These are phyloP conservation scores for Tripidium arundinaceum DNA, from an alignment of 202 grass and related monocot genomes.

Conservation along the genomic window DNA sequence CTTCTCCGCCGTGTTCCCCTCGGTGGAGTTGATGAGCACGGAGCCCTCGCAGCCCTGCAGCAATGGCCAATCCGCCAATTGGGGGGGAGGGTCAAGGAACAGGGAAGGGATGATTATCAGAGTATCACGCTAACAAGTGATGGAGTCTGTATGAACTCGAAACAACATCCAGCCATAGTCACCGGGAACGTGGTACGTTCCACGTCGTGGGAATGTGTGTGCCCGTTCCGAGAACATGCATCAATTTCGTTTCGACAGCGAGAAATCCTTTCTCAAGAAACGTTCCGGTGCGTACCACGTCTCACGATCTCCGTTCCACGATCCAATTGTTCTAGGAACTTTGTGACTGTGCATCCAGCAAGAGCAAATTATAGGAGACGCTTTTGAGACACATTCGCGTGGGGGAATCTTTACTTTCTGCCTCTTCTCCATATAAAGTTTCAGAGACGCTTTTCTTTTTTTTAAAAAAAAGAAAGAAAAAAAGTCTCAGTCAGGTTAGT, in stretches of 20 bases:
- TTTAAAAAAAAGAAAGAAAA: not conserved
- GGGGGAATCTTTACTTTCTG: slow-evolving; percentile 17
- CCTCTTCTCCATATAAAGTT: not conserved
- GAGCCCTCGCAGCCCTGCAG: slow-evolving; percentile 77
- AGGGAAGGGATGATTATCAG: not conserved
- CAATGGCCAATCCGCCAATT: not conserved
- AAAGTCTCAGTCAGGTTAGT: not conserved
- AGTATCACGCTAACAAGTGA: too few species aligned
- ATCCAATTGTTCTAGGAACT: too few species aligned
- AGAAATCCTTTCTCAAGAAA: too few species aligned
- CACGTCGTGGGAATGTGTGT: too few species aligned
- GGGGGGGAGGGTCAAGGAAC: not conserved
- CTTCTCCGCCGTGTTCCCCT: slow-evolving; percentile 56
- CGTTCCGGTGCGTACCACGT: too few species aligned
- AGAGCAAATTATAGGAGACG: not conserved
- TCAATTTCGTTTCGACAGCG: too few species aligned
- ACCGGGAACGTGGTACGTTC: too few species aligned
- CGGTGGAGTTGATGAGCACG: slow-evolving; percentile 76
- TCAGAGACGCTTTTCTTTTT: not conserved
- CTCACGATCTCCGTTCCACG: too few species aligned
- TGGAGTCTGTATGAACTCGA: not conserved
- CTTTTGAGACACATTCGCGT: not conserved
- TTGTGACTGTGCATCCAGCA: too few species aligned
- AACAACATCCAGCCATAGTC: not conserved
- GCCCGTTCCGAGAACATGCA: too few species aligned